Percentiles rank a stretch among this genome's conserved stretches.
Conservation (phyloP, 2,329 filamentous ascomycete species). For the Fusarium keratoplasticum region DNA sequence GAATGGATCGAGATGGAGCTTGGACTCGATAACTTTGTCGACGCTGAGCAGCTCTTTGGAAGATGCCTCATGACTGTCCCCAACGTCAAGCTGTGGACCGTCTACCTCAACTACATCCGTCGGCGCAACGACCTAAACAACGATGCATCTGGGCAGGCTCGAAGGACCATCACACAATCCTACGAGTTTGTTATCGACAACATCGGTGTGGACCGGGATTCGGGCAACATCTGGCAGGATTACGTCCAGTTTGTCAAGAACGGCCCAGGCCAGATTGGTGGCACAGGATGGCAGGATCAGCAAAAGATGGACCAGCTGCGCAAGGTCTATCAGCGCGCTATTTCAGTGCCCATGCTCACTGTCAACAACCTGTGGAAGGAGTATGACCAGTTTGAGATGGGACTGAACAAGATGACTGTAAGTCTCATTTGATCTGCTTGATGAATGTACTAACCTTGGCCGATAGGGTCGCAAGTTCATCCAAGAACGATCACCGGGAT, state of each 20-base stretch:
- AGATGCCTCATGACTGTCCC: slow-evolving; percentile 82
- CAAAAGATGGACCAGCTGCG: slow-evolving; percentile 97
- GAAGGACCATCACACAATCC: slow-evolving; percentile 82
- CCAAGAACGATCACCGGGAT: slow-evolving; percentile 90
- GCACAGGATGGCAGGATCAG: slow-evolving; percentile 92
- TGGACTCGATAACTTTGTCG: slow-evolving; percentile 82
- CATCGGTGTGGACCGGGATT: slow-evolving; percentile 91
- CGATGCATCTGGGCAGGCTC: slow-evolving; percentile 80
- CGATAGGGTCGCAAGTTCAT: slow-evolving; percentile 88
- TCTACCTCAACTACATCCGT: slow-evolving; percentile 95
- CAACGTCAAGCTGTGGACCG: slow-evolving; percentile 88
- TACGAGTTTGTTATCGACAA: slow-evolving; percentile 94
- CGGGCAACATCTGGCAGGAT: slow-evolving; percentile 91
- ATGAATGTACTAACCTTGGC: slow-evolving; percentile 34
- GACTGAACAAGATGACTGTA: slow-evolving; percentile 91
- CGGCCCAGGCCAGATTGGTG: slow-evolving; percentile 86
- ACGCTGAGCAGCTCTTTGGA: slow-evolving; percentile 86
- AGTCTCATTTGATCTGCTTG: slow-evolving; percentile 43
- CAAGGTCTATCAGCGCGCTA: slow-evolving; percentile 91
- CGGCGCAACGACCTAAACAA: slow-evolving; percentile 86
- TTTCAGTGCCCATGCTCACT: slow-evolving; percentile 85
- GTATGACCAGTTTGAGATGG: slow-evolving; percentile 96
- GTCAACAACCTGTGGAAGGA: slow-evolving; percentile 94
- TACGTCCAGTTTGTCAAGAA: slow-evolving; percentile 94
- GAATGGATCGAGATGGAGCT: slow-evolving; percentile 91